A percentile compares a stretch with the other conserved stretches of the same genome.
Conservation (phyloP, 2,329 filamentous ascomycete genomes). For the Claviceps sorghi region DNA sequence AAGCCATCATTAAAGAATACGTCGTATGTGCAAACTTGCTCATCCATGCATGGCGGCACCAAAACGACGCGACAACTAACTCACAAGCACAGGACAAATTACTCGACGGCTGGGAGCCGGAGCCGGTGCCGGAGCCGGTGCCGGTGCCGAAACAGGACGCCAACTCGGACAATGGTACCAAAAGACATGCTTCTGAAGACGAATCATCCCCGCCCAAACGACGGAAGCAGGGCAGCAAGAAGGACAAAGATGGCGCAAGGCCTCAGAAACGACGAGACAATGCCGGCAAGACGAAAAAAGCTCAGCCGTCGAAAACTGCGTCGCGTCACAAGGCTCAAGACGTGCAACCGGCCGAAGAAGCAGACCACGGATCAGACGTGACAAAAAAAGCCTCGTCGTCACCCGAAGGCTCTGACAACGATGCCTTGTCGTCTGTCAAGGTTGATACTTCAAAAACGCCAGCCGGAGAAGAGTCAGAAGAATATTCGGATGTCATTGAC, state of each 20-base stretch:
- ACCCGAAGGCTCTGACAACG: slow-evolving; percentile 8
- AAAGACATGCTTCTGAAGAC: slow-evolving; percentile 20
- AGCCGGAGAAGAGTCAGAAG: slow-evolving; percentile 24
- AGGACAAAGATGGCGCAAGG: slow-evolving; percentile 9
- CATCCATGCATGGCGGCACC: not conserved
- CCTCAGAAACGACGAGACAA: not conserved
- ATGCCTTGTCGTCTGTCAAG: slow-evolving; percentile 7
- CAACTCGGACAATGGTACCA: slow-evolving; percentile 15
- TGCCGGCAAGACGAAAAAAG: slow-evolving; percentile 1
- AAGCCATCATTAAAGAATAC: slow-evolving; percentile 37
- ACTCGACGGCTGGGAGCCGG: slow-evolving; percentile 21
- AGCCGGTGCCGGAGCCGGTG: slow-evolving; percentile 14
- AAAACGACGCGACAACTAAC: not conserved
- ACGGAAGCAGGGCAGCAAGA: slow-evolving; percentile 12
- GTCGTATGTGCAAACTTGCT: slow-evolving; percentile 29
- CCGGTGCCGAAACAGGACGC: slow-evolving; percentile 16
- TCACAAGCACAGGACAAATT: slow-evolving; percentile 18
- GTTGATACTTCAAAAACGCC: slow-evolving; percentile 11
- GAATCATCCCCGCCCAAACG: slow-evolving; percentile 14
- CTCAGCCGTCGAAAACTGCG: slow-evolving; percentile 5
- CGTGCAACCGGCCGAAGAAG: slow-evolving; percentile 2
- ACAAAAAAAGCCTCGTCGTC: slow-evolving; percentile 8
- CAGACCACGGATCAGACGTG: slow-evolving; percentile 7
- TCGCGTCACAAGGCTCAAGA: slow-evolving; percentile 7
- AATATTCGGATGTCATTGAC: slow-evolving; percentile 49